Percentiles rank a stretch among this genome's conserved stretches.
These are phyloP conservation scores for Toxoplasma gondii DNA, from an alignment of 169 alveolate genomes.

Conservation along the genomic window DNA sequence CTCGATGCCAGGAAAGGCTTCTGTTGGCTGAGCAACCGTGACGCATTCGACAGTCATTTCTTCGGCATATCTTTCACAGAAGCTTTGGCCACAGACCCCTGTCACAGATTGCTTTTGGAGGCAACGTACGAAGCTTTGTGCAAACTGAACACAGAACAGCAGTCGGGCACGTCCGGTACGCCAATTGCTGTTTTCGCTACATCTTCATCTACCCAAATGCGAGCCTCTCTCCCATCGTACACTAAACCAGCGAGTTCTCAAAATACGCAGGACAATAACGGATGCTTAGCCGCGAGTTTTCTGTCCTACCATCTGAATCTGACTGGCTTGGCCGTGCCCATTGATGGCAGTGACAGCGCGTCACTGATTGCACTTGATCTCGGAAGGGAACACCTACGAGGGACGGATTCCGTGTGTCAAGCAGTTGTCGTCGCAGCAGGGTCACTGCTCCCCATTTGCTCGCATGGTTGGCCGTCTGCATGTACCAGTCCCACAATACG, in stretches of 20 bases:
- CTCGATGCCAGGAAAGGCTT: neutral
- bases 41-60: conserved; percentile 59
- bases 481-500: too few relatives aligned
- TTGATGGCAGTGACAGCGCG: neutral
- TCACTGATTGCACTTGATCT: neutral
- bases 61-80: conserved; percentile 63
- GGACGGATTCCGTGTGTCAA: neutral
- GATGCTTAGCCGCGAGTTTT: neutral
- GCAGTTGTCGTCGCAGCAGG: conserved; percentile 9
- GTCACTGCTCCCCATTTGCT: neutral
- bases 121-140: conserved; percentile 4
- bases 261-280: neutral
- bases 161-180: neutral
- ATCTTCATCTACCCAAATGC: neutral
- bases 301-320: conserved; percentile 8
- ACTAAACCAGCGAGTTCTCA: neutral
- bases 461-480: neutral
- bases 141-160: neutral
- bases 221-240: neutral
- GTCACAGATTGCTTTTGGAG: conserved; percentile 69
- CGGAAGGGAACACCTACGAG: neutral
- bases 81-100: conserved; percentile 70
- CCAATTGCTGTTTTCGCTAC: conserved; percentile 28
- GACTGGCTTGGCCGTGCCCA: neutral
- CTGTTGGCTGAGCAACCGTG: neutral